Conservation (phyloP, 306 rosid genomes). For the Quercus bicolor region DNA sequence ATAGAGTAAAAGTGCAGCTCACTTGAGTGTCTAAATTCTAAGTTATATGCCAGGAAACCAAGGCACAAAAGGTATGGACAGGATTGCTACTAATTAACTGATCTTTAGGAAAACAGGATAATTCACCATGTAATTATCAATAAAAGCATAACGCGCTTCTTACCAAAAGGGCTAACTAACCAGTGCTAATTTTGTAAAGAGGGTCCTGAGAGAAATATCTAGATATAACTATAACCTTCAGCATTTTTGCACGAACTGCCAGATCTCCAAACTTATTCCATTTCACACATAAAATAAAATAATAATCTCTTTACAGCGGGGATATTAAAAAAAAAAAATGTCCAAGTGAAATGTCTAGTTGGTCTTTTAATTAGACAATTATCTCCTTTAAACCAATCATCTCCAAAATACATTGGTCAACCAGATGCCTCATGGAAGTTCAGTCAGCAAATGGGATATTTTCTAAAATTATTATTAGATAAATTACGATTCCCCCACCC, state of each 20-base stretch:
- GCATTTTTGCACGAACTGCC: background rate
- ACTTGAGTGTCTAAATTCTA: background rate
- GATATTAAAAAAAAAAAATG: background rate
- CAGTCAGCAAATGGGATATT: background rate
- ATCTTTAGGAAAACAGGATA: background rate
- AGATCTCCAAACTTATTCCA: background rate
- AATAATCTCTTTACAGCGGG: background rate
- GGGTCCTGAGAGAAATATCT: background rate
- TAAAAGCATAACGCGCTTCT: background rate
- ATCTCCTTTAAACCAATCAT: background rate
- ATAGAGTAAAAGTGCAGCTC: background rate
- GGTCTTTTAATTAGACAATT: background rate
- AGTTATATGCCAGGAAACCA: background rate
- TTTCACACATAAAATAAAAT: background rate
- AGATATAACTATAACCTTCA: background rate
- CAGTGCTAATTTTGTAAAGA: background rate
- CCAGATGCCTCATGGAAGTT: background rate
- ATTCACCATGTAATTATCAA: background rate
- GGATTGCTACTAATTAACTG: background rate
- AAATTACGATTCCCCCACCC: background rate
- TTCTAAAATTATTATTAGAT: background rate
- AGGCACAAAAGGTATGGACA: background rate
- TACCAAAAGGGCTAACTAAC: background rate
- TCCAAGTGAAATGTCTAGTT: background rate
- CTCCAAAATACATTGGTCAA: background rate